Conservation (phyloP, 371 early-diverging fungal genomes). For the Sporodiniella umbellata region DNA sequence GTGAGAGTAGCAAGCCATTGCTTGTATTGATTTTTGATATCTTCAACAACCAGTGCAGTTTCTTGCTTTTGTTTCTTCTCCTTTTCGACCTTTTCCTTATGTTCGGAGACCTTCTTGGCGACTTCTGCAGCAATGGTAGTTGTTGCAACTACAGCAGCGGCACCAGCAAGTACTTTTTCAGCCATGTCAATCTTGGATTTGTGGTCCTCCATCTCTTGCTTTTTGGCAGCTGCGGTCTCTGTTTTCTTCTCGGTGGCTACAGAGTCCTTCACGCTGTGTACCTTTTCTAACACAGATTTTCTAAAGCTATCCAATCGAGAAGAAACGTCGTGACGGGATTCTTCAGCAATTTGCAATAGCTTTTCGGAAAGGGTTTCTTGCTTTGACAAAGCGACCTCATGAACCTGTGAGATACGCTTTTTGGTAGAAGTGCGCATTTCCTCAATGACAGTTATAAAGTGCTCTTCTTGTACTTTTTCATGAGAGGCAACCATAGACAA, state of each 20-base stretch:
- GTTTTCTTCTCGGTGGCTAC: background rate
- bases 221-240: too few relatives aligned
- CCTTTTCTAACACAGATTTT: conserved; percentile 6
- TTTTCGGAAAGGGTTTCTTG: conserved; percentile 16
- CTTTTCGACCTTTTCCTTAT: conserved; percentile 18
- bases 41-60: conserved; percentile 13
- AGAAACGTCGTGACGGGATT: conserved; percentile 20
- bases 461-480: conserved; percentile 20
- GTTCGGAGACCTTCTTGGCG: conserved; percentile 20
- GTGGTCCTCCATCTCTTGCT: conserved; percentile 2
- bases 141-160: conserved; percentile 26
- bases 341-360: conserved; percentile 22
- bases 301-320: conserved; percentile 10
- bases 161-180: conserved; percentile 22
- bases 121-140: conserved; percentile 22
- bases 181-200: conserved; percentile 16
- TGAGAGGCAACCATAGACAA: conserved; percentile 14
- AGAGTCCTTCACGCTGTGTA: conserved; percentile 9
- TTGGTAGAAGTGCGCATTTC: conserved; percentile 13
- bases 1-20: conserved; percentile 24
- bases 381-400: conserved; percentile 6
- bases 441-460: conserved; percentile 17
- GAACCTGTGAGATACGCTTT: conserved; percentile 16
- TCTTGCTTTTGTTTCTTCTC: conserved; percentile 7
- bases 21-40: conserved; percentile 23